A percentile compares a stretch with the other conserved stretches of the same genome.
Evolutionary conservation across 768 basidiomycete genomes (phyloP).

Genomic region (Mycena galericulata): DNA sequence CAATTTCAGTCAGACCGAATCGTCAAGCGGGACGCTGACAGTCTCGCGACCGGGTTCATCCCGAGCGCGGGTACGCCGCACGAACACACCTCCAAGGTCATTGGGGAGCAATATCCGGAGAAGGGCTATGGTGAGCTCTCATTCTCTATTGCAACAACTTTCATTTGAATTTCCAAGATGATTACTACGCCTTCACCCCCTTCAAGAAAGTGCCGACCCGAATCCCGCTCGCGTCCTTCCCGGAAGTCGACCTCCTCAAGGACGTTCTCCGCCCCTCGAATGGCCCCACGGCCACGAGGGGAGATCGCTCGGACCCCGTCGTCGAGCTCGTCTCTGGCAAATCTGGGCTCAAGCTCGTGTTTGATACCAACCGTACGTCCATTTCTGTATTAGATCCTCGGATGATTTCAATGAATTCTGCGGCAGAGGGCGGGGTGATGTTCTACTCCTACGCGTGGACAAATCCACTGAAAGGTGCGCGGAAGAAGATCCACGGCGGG

Average conservation of each 20-base stretch:
- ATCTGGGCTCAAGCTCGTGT: conserved; percentile 70
- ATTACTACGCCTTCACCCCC: conserved; percentile 70
- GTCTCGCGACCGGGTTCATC: conserved; percentile 67
- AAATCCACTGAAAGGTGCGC: conserved; percentile 59
- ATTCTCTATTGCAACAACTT: not conserved
- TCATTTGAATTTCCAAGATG: conserved; percentile 54
- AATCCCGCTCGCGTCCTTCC: conserved; percentile 56
- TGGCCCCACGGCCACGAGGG: conserved; percentile 41
- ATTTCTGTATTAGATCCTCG: not conserved
- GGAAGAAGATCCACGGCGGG: conserved; percentile 83
- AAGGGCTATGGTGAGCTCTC: conserved; percentile 67
- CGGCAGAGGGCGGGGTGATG: conserved; percentile 79
- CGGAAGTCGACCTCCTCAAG: conserved; percentile 58
- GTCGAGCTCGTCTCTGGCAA: conserved; percentile 66
- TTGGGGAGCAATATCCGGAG: conserved; percentile 69
- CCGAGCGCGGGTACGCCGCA: conserved; percentile 62
- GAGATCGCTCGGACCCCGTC: conserved; percentile 54
- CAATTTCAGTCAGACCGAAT: conserved; percentile 64
- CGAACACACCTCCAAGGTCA: conserved; percentile 60
- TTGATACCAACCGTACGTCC: conserved; percentile 77
- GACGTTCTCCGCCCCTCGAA: conserved; percentile 52
- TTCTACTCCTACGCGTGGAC: conserved; percentile 76
- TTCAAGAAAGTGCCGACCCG: conserved; percentile 59
- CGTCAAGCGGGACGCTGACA: conserved; percentile 62
- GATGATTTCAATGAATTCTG: not conserved